Evolutionary conservation across 371 early-diverging fungal genomes (phyloP).

Genomic region (Nematocida ausubeli): DNA sequence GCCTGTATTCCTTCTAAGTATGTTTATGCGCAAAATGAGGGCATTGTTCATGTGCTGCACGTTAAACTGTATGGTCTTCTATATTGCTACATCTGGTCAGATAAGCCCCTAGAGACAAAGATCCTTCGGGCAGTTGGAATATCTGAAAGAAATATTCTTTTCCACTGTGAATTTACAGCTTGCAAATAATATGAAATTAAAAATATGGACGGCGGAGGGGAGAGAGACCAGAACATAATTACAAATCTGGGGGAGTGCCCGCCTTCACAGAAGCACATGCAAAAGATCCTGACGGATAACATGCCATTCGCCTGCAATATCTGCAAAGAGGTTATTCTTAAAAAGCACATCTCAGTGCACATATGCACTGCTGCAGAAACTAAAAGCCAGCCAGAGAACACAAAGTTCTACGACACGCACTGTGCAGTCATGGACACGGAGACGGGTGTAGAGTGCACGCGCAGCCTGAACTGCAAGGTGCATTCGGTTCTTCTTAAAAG

Average conservation of each 20-base stretch:
- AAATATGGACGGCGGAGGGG: not conserved
- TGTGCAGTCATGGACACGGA: constrained; percentile 36
- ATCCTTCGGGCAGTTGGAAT: not conserved
- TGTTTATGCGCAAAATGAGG: not conserved
- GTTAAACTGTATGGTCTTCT: not conserved
- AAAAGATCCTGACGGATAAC: constrained; percentile 11
- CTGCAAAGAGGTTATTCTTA: constrained; percentile 46
- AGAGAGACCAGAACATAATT: not conserved
- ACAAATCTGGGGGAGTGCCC: not conserved
- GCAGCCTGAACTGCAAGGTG: constrained; percentile 49
- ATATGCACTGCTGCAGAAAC: not conserved
- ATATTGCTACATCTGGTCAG: not conserved
- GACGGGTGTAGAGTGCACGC: constrained; percentile 4
- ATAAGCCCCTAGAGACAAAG: not conserved
- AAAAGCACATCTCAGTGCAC: not conserved
- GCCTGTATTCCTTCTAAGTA: not conserved
- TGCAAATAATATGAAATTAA: constrained; percentile 1
- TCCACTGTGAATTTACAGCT: constrained; percentile 5
- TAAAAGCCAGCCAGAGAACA: not conserved
- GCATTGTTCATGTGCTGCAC: not conserved
- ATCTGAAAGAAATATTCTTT: not conserved
- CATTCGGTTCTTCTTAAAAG: constrained; percentile 37
- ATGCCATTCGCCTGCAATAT: constrained; percentile 20
- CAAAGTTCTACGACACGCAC: constrained; percentile 22
- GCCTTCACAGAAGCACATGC: not conserved